phyloP scores from a whole-genome alignment of 2,329 filamentous ascomycete genomes.

The Alternaria sp. region DNA sequence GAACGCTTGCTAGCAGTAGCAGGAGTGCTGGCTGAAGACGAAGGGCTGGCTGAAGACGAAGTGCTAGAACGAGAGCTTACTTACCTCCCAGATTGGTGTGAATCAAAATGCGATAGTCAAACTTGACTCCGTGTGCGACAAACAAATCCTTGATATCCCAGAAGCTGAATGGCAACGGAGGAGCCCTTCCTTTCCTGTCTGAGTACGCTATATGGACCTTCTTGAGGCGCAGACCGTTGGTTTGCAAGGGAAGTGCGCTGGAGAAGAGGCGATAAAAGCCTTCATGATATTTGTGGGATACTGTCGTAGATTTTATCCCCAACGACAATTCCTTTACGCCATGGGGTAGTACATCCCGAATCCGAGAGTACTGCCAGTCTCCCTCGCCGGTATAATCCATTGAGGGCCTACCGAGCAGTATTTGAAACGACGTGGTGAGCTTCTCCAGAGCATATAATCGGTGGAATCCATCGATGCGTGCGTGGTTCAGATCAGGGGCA shows the following conservation, averaged over 20 bases:
- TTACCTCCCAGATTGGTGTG: too few species aligned
- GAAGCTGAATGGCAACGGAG: background rate
- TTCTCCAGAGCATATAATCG: background rate
- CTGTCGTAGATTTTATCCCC: background rate
- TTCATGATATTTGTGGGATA: too few species aligned
- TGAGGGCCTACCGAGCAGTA: background rate
- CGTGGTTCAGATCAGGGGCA: background rate
- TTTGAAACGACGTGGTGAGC: background rate
- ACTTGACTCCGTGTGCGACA: background rate
- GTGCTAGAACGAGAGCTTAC: too few species aligned
- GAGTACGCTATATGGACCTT: background rate
- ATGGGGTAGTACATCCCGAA: background rate
- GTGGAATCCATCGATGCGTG: background rate
- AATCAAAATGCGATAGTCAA: background rate
- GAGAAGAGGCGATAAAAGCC: too few species aligned
- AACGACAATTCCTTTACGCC: background rate
- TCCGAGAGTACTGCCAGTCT: background rate
- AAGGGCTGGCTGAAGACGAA: too few species aligned
- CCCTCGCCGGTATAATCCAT: background rate
- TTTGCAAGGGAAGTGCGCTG: background rate
- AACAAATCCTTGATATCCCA: background rate
- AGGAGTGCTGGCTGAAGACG: too few species aligned
- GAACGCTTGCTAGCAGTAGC: background rate
- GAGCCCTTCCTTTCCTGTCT: background rate
- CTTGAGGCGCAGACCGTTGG: background rate